A percentile compares a stretch with the other conserved stretches of the same genome.
phyloP scores from a whole-genome alignment of 768 basidiomycete genomes.

The Termitomyces eurrhizus region DNA sequence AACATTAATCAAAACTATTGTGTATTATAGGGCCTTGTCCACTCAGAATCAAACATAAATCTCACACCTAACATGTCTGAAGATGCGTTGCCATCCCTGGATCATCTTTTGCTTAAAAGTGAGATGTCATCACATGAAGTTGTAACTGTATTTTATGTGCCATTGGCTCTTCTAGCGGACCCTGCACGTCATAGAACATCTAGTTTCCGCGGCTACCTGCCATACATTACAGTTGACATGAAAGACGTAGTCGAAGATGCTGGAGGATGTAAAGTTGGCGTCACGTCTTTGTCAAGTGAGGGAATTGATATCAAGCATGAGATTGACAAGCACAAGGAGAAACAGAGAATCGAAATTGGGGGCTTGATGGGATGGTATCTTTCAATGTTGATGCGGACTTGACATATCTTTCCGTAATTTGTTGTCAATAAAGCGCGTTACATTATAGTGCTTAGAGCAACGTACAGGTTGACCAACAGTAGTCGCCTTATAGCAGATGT shows the following conservation, averaged over 20 bases:
- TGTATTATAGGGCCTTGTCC: conserved; percentile 35
- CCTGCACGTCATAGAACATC: conserved; percentile 44
- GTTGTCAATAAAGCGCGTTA: not conserved
- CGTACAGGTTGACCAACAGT: not conserved
- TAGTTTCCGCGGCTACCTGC: conserved; percentile 50
- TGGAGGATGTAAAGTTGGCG: conserved; percentile 13
- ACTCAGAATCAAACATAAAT: conserved; percentile 16
- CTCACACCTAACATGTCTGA: conserved; percentile 17
- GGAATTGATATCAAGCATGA: conserved; percentile 10
- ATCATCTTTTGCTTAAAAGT: conserved; percentile 41
- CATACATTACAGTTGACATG: conserved; percentile 68
- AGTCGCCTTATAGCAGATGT: conserved; percentile 3
- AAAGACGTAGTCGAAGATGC: conserved; percentile 46
- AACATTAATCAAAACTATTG: conserved; percentile 8
- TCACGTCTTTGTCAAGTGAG: conserved; percentile 26
- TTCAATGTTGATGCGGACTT: conserved; percentile 51
- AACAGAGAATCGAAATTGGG: conserved; percentile 64
- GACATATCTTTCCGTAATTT: conserved; percentile 44
- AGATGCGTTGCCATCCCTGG: conserved; percentile 59
- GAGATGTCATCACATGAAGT: conserved; percentile 60
- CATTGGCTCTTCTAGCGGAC: conserved; percentile 47
- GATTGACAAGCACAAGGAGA: conserved; percentile 34
- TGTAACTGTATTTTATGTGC: conserved; percentile 66
- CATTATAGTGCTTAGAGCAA: not conserved
- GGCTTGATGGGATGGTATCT: conserved; percentile 85